Conservation (phyloP, 1,284 basidiomycete species). For the Tilletia walkeri region DNA sequence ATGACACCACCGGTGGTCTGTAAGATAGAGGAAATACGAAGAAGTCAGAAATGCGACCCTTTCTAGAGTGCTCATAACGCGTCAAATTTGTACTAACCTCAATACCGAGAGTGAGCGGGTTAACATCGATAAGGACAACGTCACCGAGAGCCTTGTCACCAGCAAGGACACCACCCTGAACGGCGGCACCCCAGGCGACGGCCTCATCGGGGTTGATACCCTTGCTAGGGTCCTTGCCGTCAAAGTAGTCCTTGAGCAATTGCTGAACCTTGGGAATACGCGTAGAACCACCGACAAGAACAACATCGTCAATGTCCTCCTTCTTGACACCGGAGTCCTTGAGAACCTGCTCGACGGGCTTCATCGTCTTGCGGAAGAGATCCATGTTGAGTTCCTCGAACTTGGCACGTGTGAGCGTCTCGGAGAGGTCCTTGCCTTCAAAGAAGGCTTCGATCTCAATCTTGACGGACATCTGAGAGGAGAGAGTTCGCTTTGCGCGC, state of each 20-base stretch:
- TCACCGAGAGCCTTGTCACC: conserved; percentile 76
- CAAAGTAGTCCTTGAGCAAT: conserved; percentile 88
- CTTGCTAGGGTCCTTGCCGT: conserved; percentile 84
- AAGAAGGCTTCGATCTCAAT: conserved; percentile 83
- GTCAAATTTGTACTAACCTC: conserved; percentile 58
- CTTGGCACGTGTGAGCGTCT: conserved; percentile 94
- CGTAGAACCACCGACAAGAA: conserved; percentile 91
- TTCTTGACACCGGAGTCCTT: conserved; percentile 98
- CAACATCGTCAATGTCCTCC: conserved; percentile 87
- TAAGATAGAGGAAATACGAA: background rate
- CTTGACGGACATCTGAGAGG: conserved; percentile 69
- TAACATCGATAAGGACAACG: conserved; percentile 92
- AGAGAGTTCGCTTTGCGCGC: conserved; percentile 97
- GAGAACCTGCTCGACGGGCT: conserved; percentile 96
- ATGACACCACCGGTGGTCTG: conserved; percentile 93
- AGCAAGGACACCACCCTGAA: conserved; percentile 93
- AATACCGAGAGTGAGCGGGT: conserved; percentile 90
- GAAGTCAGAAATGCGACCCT: background rate
- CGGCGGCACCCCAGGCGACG: conserved; percentile 86
- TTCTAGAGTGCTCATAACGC: background rate
- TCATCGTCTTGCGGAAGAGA: conserved; percentile 98
- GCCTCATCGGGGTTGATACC: conserved; percentile 82
- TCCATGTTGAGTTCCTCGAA: conserved; percentile 99
- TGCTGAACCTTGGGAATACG: conserved; percentile 98
- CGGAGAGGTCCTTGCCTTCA: conserved; percentile 91